These are phyloP conservation scores for Polysphondylium violaceum DNA, from an alignment of 78 protist genomes.

Conservation along the genomic window DNA sequence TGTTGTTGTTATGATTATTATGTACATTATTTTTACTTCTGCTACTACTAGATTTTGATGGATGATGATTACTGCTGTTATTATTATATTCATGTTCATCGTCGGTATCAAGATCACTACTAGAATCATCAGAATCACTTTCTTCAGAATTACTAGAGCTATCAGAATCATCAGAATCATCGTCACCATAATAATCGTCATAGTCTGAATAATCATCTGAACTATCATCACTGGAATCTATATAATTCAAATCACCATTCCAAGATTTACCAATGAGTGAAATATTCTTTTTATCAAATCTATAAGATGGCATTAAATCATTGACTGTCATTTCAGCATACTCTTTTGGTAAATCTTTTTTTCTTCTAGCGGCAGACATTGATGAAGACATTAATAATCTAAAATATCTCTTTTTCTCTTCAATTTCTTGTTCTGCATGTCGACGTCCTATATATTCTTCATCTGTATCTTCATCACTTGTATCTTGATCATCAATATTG, in stretches of 20 bases:
- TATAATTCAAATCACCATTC: slow-evolving; percentile 43
- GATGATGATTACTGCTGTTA: not conserved
- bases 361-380: slow-evolving; percentile 19
- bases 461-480: slow-evolving; percentile 24
- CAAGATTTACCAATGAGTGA: slow-evolving; percentile 47
- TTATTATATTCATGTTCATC: not conserved
- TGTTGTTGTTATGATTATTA: not conserved
- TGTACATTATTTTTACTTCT: too few species aligned
- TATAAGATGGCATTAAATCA: slow-evolving; percentile 56
- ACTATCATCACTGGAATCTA: not conserved
- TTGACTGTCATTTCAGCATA: not conserved
- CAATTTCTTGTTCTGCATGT: slow-evolving; percentile 42
- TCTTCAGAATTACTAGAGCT: not conserved
- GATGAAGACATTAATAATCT: not conserved
- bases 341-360: slow-evolving; percentile 1
- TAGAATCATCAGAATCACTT: not conserved
- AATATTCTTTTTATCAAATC: slow-evolving; percentile 19
- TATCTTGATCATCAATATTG: not conserved
- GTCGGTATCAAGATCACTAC: not conserved
- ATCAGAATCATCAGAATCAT: not conserved
- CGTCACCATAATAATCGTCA: not conserved
- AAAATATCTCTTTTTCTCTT: slow-evolving; percentile 35
- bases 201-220: not conserved
- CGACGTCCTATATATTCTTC: slow-evolving; percentile 23
- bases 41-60: not conserved